Percentiles rank a stretch among this genome's conserved stretches.
Conservation (phyloP, 75 land plant genomes). For the Cunninghamia lanceolata region DNA sequence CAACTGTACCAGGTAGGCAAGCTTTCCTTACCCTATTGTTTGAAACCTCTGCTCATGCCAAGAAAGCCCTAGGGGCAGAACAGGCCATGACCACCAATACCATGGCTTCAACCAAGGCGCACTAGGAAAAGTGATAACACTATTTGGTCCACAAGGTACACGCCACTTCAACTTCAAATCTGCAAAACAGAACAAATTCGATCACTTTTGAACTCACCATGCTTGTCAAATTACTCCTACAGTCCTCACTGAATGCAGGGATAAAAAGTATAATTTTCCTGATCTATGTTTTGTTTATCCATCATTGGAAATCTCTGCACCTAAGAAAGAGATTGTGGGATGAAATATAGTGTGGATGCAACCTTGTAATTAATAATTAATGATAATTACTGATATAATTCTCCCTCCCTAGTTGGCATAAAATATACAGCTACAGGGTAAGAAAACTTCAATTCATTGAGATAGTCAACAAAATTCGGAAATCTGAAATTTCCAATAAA, state of each 20-base stretch:
- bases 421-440: too few species aligned
- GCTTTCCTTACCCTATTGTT: conserved; percentile 65
- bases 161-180: conserved; percentile 81
- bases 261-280: background rate
- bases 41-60: conserved; percentile 83
- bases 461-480: too few species aligned
- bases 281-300: background rate
- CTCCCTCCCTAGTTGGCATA: background rate
- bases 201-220: background rate
- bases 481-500: too few species aligned
- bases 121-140: conserved; percentile 89
- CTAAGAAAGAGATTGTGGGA: background rate
- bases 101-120: conserved; percentile 88
- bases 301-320: background rate
- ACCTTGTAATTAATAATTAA: background rate
- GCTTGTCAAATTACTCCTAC: background rate
- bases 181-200: conserved; percentile 20
- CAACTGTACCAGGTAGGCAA: background rate
- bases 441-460: too few species aligned
- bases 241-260: background rate
- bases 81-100: conserved; percentile 99
- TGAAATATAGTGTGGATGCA: background rate
- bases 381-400: background rate
- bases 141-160: conserved; percentile 94
- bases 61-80: conserved; percentile 74